Conservation (phyloP, 2,329 filamentous ascomycete genomes). For the Akanthomyces muscarius region DNA sequence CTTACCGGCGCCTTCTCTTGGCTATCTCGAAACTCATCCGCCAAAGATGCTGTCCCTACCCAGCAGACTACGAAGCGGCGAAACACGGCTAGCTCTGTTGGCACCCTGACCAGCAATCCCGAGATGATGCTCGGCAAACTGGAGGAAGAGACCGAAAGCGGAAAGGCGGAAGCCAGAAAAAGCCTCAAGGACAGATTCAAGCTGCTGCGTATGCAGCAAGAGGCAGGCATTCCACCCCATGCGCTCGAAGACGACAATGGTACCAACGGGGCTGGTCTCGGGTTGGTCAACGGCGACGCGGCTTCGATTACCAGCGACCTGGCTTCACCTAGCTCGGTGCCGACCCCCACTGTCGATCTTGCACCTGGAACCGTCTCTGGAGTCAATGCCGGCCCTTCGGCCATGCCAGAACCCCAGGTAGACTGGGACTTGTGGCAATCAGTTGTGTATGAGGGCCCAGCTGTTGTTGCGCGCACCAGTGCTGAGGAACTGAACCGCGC, state of each 20-base stretch:
- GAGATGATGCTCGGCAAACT: constrained; percentile 74
- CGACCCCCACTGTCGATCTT: constrained; percentile 64
- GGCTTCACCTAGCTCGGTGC: constrained; percentile 40
- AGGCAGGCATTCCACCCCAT: constrained; percentile 53
- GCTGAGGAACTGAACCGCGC: constrained; percentile 85
- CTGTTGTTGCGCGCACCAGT: constrained; percentile 81
- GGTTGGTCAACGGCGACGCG: constrained; percentile 24
- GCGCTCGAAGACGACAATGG: constrained; percentile 52
- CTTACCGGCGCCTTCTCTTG: constrained; percentile 85
- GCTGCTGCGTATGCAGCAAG: constrained; percentile 68
- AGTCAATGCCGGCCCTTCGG: constrained; percentile 69
- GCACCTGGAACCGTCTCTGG: constrained; percentile 84
- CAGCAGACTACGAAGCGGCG: constrained; percentile 45
- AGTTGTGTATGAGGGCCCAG: constrained; percentile 89
- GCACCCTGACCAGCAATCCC: constrained; percentile 73
- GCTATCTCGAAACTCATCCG: constrained; percentile 66
- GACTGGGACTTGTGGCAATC: constrained; percentile 99
- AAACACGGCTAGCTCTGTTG: constrained; percentile 76
- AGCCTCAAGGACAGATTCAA: constrained; percentile 79
- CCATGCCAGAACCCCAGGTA: constrained; percentile 69
- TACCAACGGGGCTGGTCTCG: constrained; percentile 21
- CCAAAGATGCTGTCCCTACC: constrained; percentile 53
- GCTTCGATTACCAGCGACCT: constrained; percentile 28
- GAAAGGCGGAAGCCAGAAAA: constrained; percentile 48
- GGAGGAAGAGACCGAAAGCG: constrained; percentile 62